Percentiles rank a stretch among this genome's conserved stretches.
Conservation (phyloP, 2,329 filamentous ascomycete species). For the Aureobasidium melanogenum region DNA sequence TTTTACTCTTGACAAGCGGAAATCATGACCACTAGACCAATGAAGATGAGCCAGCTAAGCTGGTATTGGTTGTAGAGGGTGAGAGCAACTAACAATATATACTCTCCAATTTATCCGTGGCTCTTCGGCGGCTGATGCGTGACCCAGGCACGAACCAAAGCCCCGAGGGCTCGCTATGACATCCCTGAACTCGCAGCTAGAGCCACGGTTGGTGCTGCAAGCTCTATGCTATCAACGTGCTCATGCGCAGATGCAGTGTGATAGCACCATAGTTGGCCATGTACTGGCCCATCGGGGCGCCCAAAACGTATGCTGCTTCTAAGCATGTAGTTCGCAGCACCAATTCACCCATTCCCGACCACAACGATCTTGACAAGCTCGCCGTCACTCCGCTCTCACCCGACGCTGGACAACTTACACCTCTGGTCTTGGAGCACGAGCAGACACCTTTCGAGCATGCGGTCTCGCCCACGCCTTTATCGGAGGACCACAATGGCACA, state of each 20-base stretch:
- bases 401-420: slow-evolving; percentile 3
- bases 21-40: slow-evolving; percentile 7
- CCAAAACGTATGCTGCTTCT: slow-evolving; percentile 71
- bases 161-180: neutral
- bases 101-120: accelerated
- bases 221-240: neutral
- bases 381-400: neutral
- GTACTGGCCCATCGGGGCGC: slow-evolving; percentile 87
- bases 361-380: slow-evolving; percentile 40
- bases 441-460: neutral
- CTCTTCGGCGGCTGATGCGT: neutral
- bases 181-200: neutral
- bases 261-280: slow-evolving; percentile 40
- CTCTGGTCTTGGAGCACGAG: slow-evolving; percentile 2
- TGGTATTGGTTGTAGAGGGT: neutral
- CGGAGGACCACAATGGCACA: neutral
- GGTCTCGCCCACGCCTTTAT: neutral
- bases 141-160: neutral
- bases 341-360: slow-evolving; percentile 47
- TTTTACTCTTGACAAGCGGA: neutral
- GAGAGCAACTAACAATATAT: neutral
- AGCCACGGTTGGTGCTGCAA: neutral
- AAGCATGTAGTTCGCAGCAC: slow-evolving; percentile 48
- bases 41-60: neutral
- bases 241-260: slow-evolving; percentile 10